These are phyloP conservation scores for Arachnomyces sp. DNA, from an alignment of 2,329 filamentous ascomycete genomes.

Conservation along the genomic window DNA sequence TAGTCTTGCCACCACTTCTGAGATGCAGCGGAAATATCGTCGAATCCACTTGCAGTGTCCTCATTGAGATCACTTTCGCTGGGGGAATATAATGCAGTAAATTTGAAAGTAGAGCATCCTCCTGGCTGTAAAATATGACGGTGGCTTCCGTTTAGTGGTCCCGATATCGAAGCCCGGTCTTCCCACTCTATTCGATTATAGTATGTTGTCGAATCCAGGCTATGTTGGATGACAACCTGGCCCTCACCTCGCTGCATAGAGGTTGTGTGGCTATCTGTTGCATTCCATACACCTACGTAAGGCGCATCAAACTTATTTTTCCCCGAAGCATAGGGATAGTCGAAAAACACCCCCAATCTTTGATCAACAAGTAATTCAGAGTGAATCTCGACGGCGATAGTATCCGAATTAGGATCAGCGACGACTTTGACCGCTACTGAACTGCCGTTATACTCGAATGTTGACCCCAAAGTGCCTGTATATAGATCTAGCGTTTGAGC, in stretches of 20 bases:
- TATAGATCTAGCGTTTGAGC: constrained; percentile 42
- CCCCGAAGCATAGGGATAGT: constrained; percentile 43
- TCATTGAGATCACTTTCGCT: constrained; percentile 8
- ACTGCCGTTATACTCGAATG: constrained; percentile 35
- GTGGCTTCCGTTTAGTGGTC: constrained; percentile 32
- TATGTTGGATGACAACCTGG: constrained; percentile 36
- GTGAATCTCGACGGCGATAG: constrained; percentile 36
- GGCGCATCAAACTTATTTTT: constrained; percentile 48
- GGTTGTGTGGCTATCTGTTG: constrained; percentile 39
- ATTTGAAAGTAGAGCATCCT: constrained; percentile 19
- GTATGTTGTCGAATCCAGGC: constrained; percentile 38
- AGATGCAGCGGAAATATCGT: constrained; percentile 25
- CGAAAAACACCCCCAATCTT: constrained; percentile 41
- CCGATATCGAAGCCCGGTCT: constrained; percentile 24
- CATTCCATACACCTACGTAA: constrained; percentile 46
- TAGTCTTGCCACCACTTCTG: constrained; percentile 41
- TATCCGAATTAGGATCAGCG: constrained; percentile 40
- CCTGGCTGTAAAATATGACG: constrained; percentile 33
- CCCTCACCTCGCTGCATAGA: constrained; percentile 20
- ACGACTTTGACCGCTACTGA: constrained; percentile 38
- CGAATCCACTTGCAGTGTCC: constrained; percentile 16
- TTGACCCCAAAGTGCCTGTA: constrained; percentile 38
- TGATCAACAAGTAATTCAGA: constrained; percentile 34
- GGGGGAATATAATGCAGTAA: constrained; percentile 28
- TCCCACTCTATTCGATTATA: constrained; percentile 34